Evolutionary conservation across 768 basidiomycete genomes (phyloP), one percentile per base, ranked within the genome.

Genomic region (Filobasidium floriforme): DNA sequence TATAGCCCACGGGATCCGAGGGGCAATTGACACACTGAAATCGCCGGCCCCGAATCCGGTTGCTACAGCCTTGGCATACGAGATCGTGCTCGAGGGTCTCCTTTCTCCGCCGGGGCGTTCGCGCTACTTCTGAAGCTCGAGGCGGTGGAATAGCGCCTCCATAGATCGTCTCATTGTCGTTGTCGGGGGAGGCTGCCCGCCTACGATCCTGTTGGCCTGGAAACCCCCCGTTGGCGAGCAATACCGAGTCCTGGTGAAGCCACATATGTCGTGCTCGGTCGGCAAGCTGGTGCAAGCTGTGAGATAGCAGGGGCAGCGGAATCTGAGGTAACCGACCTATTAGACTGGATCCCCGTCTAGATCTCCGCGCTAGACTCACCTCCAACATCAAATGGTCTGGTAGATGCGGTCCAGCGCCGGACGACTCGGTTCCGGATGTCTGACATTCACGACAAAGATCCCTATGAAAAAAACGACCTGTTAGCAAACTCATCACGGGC

Each of bases 21-120:
- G 90, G 85, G 72, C 93, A 97, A 67, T 87, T 88, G 15, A 88
- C 90, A 74, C 93, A 97, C 74, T 96, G 92, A 76, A 88, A 97
- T 51, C 92, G 82, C 55, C 84, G 80, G 6, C 93, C 92, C 61
- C 85, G 77, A 64, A 94, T 92, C 29, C 82, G 72, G 51, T 71
- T 61, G 60, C 65, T 65, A 59, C 73, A 76, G 57, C 68, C 70
- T 22, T 65, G 59, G 44, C 77, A 78, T 22, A 68, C 57, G 28
- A 65, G 32, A 1, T 68, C 68, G 54, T 77, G 76, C 61, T 75
- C 74, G 10, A 78, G 59, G 1, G 70, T 62, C 51, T 73, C 74
- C 52, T 69, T 46, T 0, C 11, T 65, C 61, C 28, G 57, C 15
- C 43, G 41, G 40, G 52, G 44, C 41, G 55, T 60, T 60, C 61